Evolutionary conservation across 2,329 filamentous ascomycete genomes (phyloP).

Genomic region (Trichophyton verrucosum): DNA sequence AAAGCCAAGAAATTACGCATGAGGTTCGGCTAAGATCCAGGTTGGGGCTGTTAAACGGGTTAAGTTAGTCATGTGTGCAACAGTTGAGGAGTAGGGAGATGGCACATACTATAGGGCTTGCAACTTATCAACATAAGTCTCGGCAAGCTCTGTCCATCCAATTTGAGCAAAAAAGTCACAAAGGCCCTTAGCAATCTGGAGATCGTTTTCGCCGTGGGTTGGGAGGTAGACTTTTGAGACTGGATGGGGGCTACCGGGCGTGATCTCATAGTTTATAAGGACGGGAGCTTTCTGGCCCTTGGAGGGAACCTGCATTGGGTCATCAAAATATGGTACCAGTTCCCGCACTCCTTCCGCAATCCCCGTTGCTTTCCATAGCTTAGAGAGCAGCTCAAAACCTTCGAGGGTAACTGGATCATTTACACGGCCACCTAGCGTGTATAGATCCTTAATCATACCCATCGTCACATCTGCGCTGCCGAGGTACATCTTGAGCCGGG

Average conservation of each 20-base stretch:
- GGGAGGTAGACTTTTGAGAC: conserved; percentile 8
- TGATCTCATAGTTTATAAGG: conserved; percentile 9
- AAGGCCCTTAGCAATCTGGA: conserved; percentile 2
- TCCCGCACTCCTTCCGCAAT: conserved; percentile 5
- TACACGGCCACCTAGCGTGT: conserved; percentile 15
- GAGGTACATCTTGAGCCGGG: conserved; percentile 16
- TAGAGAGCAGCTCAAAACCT: conserved; percentile 11
- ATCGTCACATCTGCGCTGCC: conserved; percentile 11
- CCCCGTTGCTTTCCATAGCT: conserved; percentile 9
- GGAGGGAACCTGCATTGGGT: neutral
- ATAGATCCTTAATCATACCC: conserved; percentile 11
- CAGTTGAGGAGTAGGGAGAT: neutral
- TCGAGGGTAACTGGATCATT: conserved; percentile 4
- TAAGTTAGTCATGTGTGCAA: neutral
- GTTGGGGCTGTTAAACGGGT: neutral
- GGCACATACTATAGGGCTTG: neutral
- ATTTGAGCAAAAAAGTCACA: conserved; percentile 3
- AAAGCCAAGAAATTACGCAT: conserved; percentile 7
- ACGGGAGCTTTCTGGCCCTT: conserved; percentile 4
- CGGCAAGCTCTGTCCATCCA: conserved; percentile 1
- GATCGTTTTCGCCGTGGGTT: conserved; percentile 8
- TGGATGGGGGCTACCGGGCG: neutral
- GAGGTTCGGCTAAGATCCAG: conserved; percentile 1
- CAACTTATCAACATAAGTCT: conserved; percentile 6
- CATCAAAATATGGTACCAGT: conserved; percentile 4